These are phyloP conservation scores for Metschnikowia shivogae DNA, from an alignment of 805 yeast species.

Conservation along the genomic window DNA sequence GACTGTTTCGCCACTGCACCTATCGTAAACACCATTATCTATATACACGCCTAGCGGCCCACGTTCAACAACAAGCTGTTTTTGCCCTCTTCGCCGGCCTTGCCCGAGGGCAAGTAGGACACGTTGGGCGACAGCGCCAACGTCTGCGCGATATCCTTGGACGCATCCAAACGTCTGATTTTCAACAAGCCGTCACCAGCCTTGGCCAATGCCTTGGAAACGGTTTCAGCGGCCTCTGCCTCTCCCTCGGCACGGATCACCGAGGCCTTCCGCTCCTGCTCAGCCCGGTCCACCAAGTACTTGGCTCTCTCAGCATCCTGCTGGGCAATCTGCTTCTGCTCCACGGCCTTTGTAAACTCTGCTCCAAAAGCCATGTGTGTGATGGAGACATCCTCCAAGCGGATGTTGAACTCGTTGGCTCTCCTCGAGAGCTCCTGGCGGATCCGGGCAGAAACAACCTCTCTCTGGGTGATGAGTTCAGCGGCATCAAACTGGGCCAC, in stretches of 20 bases:
- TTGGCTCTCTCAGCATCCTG: constrained; percentile 98
- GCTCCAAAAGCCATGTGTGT: constrained; percentile 96
- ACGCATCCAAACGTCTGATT: constrained; percentile 94
- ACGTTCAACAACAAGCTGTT: constrained; percentile 63
- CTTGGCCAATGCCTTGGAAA: constrained; percentile 86
- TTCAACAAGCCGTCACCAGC: constrained; percentile 94
- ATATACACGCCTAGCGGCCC: constrained; percentile 49
- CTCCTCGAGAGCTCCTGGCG: constrained; percentile 79
- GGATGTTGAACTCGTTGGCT: constrained; percentile 85
- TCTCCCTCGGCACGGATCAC: constrained; percentile 98
- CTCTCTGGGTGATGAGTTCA: constrained; percentile 95
- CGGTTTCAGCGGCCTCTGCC: constrained; percentile 96
- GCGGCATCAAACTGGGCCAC: constrained; percentile 97
- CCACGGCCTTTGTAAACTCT: constrained; percentile 97
- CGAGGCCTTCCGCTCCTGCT: constrained; percentile 92
- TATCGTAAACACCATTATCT: constrained; percentile 8
- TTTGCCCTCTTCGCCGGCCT: constrained; percentile 35
- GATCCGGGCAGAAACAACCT: constrained; percentile 84
- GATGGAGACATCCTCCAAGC: constrained; percentile 92
- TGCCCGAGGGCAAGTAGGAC: constrained; percentile 74
- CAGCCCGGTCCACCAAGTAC: constrained; percentile 82
- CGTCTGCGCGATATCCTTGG: constrained; percentile 90
- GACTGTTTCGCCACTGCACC: too few species aligned
- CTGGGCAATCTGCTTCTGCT: constrained; percentile 98
- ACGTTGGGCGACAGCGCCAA: constrained; percentile 80